Evolutionary conservation across 2,329 filamentous ascomycete genomes (phyloP), one percentile per base, ranked within the genome.

Genomic region (Colletotrichum sp.): DNA sequence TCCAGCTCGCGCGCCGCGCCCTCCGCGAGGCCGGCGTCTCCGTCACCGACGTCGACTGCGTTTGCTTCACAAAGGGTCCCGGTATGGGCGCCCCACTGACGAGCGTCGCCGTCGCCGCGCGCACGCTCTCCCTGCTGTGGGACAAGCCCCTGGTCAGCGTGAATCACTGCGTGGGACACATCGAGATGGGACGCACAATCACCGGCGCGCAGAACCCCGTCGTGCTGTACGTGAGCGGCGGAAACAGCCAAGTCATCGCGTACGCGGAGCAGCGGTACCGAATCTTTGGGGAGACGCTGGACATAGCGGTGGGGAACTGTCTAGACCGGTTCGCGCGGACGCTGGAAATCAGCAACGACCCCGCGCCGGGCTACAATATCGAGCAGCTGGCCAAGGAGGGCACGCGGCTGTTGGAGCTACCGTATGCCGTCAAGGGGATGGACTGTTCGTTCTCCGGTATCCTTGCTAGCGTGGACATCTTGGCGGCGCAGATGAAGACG

Each of bases 401-500:
- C 68, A 91, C 91, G 1, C 90, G 88, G 27, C 86, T 99, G 51
- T 87, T 98, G 21, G 96, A 98, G 77, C 87, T 99, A 33, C 97
- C 97, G 3, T 99, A 99, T 81, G 92, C 96, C 3, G 97, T 99
- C 76, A 99, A 99, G 84, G 97, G 97, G 66, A 99, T 99, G 97
- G 97, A 99, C 83, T 98, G 95, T 80, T 97, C 94, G 29, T 98
- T 99, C 84, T 96, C 94, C 4, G 97, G 97, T 3, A 98, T 99
- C 76, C 86, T 99, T 33, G 95, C 94, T 1, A 90, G 91, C 6
- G 93, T 96, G 15, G 97, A 99, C 81, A 88, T 93, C 43, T 87
- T 98, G 59, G 96, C 96, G 2, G 90, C 88, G 69, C 92, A 90
- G 82, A 91, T 95, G 84, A 85, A 80, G 65, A 78, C 80, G 2